A percentile compares a stretch with the other conserved stretches of the same genome.
These are phyloP conservation scores for Barnettozyma californica DNA, from an alignment of 805 yeast genomes.

Conservation along the genomic window DNA sequence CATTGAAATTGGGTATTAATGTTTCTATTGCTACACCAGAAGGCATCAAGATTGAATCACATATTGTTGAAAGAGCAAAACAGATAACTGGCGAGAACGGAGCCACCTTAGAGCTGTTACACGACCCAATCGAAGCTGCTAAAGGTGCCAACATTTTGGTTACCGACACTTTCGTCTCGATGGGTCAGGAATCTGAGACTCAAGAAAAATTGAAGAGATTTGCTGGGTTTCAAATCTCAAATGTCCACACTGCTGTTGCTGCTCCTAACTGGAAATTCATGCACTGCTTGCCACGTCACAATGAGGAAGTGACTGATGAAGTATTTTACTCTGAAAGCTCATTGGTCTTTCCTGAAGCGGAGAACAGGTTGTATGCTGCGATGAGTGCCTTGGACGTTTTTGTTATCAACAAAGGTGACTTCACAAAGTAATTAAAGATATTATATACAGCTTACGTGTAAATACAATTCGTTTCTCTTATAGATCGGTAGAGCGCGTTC, in stretches of 20 bases:
- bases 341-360: slow-evolving; percentile 92
- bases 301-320: slow-evolving; percentile 90
- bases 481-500: too few relatives aligned
- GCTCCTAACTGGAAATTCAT: slow-evolving; percentile 82
- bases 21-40: slow-evolving; percentile 82
- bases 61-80: slow-evolving; percentile 49
- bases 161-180: slow-evolving; percentile 95
- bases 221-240: slow-evolving; percentile 78
- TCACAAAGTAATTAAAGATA: slow-evolving; percentile 17
- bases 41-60: slow-evolving; percentile 57
- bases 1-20: slow-evolving; percentile 75
- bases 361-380: slow-evolving; percentile 93
- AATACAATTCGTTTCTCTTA: neutral
- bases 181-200: slow-evolving; percentile 92
- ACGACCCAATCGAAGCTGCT: slow-evolving; percentile 74
- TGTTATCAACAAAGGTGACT: slow-evolving; percentile 77
- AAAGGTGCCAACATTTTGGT: slow-evolving; percentile 75
- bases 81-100: slow-evolving; percentile 47
- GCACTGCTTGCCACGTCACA: slow-evolving; percentile 97
- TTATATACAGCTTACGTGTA: neutral
- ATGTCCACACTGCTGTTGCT: slow-evolving; percentile 53
- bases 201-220: slow-evolving; percentile 70
- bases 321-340: slow-evolving; percentile 83
- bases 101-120: slow-evolving; percentile 49
- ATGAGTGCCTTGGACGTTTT: slow-evolving; percentile 89